These are phyloP conservation scores for Blastomyces parvus DNA, from an alignment of 2,329 filamentous ascomycete genomes.

Conservation along the genomic window DNA sequence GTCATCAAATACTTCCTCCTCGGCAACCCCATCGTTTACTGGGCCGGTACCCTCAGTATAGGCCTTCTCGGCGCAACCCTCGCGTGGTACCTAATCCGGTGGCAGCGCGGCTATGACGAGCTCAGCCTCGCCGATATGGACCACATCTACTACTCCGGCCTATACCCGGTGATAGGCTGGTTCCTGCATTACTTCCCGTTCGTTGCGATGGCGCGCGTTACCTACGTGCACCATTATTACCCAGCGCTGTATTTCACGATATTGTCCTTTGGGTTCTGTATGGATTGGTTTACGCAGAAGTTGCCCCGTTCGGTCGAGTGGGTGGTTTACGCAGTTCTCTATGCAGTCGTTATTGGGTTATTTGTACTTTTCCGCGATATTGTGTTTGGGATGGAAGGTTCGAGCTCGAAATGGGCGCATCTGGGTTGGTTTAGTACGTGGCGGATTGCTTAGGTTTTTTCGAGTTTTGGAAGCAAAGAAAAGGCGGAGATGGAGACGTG, in stretches of 20 bases:
- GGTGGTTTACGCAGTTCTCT: slow-evolving; percentile 63
- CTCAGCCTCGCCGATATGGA: slow-evolving; percentile 73
- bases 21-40: slow-evolving; percentile 93
- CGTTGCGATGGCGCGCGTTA: slow-evolving; percentile 95
- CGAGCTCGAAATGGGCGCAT: slow-evolving; percentile 74
- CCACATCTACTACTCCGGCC: slow-evolving; percentile 83
- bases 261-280: slow-evolving; percentile 73
- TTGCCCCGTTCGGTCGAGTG: slow-evolving; percentile 56
- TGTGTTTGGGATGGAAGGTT: slow-evolving; percentile 89
- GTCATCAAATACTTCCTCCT: slow-evolving; percentile 98
- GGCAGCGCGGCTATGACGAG: slow-evolving; percentile 89
- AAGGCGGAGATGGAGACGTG: background rate
- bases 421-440: slow-evolving; percentile 89
- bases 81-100: slow-evolving; percentile 78
- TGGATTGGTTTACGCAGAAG: slow-evolving; percentile 70
- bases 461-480: background rate
- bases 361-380: slow-evolving; percentile 89
- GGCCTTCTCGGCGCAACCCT: slow-evolving; percentile 63
- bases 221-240: slow-evolving; percentile 99
- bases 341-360: slow-evolving; percentile 63
- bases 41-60: slow-evolving; percentile 76
- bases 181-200: slow-evolving; percentile 94
- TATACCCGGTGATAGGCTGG: slow-evolving; percentile 92
- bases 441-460: slow-evolving; percentile 60
- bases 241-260: slow-evolving; percentile 97